Evolutionary conservation across 2,329 filamentous ascomycete genomes (phyloP).

Genomic region (Tolypocladium cylindrosporum): DNA sequence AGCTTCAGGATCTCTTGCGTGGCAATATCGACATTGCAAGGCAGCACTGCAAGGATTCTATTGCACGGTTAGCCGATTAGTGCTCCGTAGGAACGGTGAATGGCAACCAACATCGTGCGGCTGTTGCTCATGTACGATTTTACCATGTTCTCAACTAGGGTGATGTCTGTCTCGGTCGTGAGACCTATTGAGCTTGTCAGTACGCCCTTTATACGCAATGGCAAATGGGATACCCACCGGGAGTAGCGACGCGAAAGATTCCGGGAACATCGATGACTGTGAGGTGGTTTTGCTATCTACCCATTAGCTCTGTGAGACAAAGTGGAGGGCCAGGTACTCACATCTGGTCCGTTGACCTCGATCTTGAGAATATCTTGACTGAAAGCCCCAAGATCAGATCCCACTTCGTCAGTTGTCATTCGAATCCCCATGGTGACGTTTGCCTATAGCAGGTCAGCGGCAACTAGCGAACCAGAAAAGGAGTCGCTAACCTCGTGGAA

Average conservation of each 20-base stretch:
- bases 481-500: constrained; percentile 25
- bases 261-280: constrained; percentile 46
- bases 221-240: background rate
- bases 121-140: constrained; percentile 32
- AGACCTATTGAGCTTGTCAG: constrained; percentile 16
- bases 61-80: background rate
- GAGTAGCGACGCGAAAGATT: constrained; percentile 32
- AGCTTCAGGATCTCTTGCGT: constrained; percentile 29
- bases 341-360: constrained; percentile 32
- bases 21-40: constrained; percentile 28
- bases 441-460: constrained; percentile 15
- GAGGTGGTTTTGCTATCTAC: constrained; percentile 25
- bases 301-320: background rate
- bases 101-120: constrained; percentile 27
- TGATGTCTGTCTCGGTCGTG: constrained; percentile 34
- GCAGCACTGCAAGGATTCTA: constrained; percentile 34
- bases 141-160: constrained; percentile 36
- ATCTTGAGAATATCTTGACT: constrained; percentile 32
- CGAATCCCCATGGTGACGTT: constrained; percentile 35
- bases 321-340: background rate
- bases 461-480: background rate
- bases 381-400: constrained; percentile 22
- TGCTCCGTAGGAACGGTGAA: background rate
- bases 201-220: no score
- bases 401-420: constrained; percentile 4